Percentiles rank a stretch among this genome's conserved stretches.
These are phyloP conservation scores for Rhizoclosmatium sp. DNA, from an alignment of 192 early-diverging fungal species.

Conservation along the genomic window DNA sequence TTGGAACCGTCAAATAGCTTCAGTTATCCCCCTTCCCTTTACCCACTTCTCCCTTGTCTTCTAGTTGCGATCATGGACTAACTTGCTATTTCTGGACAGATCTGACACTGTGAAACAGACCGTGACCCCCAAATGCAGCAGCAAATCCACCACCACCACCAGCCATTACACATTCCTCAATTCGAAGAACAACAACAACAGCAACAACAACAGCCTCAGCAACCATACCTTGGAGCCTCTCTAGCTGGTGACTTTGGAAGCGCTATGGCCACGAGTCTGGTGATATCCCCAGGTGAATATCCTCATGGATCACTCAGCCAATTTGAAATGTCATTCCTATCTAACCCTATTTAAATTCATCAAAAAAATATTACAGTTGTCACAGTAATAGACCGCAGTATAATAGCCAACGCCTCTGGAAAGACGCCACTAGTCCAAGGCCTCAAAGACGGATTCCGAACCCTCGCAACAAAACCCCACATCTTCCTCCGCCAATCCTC, in stretches of 20 bases:
- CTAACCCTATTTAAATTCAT: background rate
- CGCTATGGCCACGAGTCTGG: background rate
- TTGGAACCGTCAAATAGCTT: too few relatives aligned
- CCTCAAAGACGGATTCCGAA: slow-evolving; percentile 37
- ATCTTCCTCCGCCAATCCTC: slow-evolving; percentile 45
- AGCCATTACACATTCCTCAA: too few relatives aligned
- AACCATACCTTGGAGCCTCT: background rate
- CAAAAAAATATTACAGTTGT: slow-evolving; percentile 39
- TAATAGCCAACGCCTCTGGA: slow-evolving; percentile 54
- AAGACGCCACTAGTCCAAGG: slow-evolving; percentile 32
- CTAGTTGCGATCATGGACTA: too few relatives aligned
- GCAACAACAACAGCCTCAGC: too few relatives aligned
- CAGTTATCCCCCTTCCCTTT: too few relatives aligned
- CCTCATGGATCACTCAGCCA: background rate
- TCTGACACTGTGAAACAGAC: too few relatives aligned
- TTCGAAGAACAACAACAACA: too few relatives aligned
- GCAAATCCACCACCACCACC: too few relatives aligned
- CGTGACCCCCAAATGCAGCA: too few relatives aligned
- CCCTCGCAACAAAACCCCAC: slow-evolving; percentile 42
- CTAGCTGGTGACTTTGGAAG: background rate
- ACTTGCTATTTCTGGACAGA: too few relatives aligned
- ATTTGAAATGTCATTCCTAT: background rate
- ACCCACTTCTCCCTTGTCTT: too few relatives aligned
- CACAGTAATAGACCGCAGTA: slow-evolving; percentile 56
- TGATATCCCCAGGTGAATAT: background rate